Percentiles rank a stretch among this genome's conserved stretches.
phyloP scores from a whole-genome alignment of 2,329 filamentous ascomycete species.

The Juglanconis sp. region DNA sequence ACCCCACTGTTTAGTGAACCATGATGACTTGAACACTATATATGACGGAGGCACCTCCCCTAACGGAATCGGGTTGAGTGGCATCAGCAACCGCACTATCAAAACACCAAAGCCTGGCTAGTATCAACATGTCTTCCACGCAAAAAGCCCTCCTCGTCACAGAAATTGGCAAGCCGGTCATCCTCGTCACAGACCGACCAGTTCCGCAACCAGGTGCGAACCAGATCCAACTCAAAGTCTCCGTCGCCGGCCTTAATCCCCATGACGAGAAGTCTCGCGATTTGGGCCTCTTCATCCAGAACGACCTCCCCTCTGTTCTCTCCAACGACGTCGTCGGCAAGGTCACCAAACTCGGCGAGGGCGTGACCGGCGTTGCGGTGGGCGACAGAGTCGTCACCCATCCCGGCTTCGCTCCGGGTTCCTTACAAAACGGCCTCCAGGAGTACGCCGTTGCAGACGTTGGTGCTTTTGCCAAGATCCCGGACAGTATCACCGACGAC shows the following conservation, averaged over 20 bases:
- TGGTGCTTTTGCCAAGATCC: constrained; percentile 28
- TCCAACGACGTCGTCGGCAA: constrained; percentile 33
- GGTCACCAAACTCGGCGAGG: constrained; percentile 27
- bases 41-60: too few species aligned
- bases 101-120: neutral
- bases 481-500: constrained; percentile 30
- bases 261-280: constrained; percentile 39
- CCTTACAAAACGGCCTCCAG: constrained; percentile 30
- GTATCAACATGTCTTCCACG: neutral
- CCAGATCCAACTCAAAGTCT: constrained; percentile 39
- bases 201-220: constrained; percentile 28
- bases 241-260: constrained; percentile 28
- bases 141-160: constrained; percentile 27
- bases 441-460: constrained; percentile 35
- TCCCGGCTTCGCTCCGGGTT: constrained; percentile 8
- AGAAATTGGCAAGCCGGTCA: constrained; percentile 25
- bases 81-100: too few species aligned
- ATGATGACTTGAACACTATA: too few species aligned
- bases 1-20: too few species aligned
- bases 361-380: constrained; percentile 23
- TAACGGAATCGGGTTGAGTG: too few species aligned
- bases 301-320: constrained; percentile 30
- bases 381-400: constrained; percentile 33
- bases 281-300: constrained; percentile 31
- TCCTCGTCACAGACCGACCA: constrained; percentile 20